phyloP scores from a whole-genome alignment of 108 stramenopile genomes.

The Cyclotella kingstonii region DNA sequence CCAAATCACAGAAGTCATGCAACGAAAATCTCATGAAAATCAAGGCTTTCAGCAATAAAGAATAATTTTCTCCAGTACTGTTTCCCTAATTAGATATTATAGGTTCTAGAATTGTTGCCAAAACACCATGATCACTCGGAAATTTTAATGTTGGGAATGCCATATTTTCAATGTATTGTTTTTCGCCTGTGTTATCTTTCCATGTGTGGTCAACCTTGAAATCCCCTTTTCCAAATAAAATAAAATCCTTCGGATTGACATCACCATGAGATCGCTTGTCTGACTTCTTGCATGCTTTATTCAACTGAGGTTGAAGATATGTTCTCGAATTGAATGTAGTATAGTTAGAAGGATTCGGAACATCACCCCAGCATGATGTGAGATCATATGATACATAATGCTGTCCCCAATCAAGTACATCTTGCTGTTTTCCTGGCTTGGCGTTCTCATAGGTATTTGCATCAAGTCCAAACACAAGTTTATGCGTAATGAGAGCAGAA shows the following conservation, averaged over 20 bases:
- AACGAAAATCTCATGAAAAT: no score
- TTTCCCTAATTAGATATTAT: neutral
- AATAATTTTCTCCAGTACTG: no score
- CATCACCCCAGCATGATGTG: slow-evolving; percentile 61
- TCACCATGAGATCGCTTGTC: slow-evolving; percentile 62
- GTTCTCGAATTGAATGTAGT: slow-evolving; percentile 76
- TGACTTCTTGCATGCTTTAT: slow-evolving; percentile 62
- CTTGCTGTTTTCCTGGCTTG: slow-evolving; percentile 58
- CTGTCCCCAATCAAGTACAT: slow-evolving; percentile 58
- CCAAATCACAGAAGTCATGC: no score
- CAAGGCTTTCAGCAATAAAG: no score
- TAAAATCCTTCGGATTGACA: slow-evolving; percentile 77
- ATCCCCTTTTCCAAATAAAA: slow-evolving; percentile 55
- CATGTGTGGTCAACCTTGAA: slow-evolving; percentile 43
- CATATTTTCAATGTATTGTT: slow-evolving; percentile 54
- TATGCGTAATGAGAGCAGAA: slow-evolving; percentile 35
- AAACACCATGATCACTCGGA: slow-evolving; percentile 69
- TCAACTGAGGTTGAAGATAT: slow-evolving; percentile 74
- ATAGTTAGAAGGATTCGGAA: slow-evolving; percentile 52
- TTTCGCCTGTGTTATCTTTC: slow-evolving; percentile 73
- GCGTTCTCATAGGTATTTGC: slow-evolving; percentile 66
- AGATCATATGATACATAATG: slow-evolving; percentile 49
- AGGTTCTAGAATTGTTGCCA: slow-evolving; percentile 54
- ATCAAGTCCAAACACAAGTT: slow-evolving; percentile 69
- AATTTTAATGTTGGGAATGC: slow-evolving; percentile 73